Conservation (phyloP, 129 eudicot genomes). For the Erigeron canadensis region DNA sequence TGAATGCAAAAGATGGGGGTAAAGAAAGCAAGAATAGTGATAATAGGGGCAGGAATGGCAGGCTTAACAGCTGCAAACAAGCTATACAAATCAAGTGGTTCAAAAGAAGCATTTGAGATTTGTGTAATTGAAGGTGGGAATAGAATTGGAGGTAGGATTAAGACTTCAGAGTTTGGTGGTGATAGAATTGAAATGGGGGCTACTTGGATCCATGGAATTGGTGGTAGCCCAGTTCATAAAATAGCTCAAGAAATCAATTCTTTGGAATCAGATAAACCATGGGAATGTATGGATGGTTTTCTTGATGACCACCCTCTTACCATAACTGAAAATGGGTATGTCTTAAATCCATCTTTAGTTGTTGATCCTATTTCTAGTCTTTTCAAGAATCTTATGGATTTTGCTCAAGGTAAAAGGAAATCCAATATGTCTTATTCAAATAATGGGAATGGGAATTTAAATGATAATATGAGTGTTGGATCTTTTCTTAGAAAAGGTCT, state of each 20-base stretch:
- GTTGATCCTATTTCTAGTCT: slow-evolving; percentile 56
- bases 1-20: slow-evolving; percentile 48
- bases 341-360: slow-evolving; percentile 48
- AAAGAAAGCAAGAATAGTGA: slow-evolving; percentile 75
- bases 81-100: slow-evolving; percentile 50
- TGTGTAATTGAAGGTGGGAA: slow-evolving; percentile 78
- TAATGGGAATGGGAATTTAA: slow-evolving; percentile 17
- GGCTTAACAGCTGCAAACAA: slow-evolving; percentile 86
- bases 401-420: slow-evolving; percentile 50
- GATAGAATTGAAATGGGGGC: slow-evolving; percentile 89
- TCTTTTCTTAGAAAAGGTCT: slow-evolving; percentile 60
- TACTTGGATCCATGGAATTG: slow-evolving; percentile 96
- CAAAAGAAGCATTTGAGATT: slow-evolving; percentile 53
- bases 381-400: slow-evolving; percentile 59
- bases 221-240: slow-evolving; percentile 71
- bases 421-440: slow-evolving; percentile 8
- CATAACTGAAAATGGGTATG: slow-evolving; percentile 64
- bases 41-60: slow-evolving; percentile 92
- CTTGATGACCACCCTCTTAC: slow-evolving; percentile 59
- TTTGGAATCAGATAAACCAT: slow-evolving; percentile 60
- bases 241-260: slow-evolving; percentile 65
- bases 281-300: slow-evolving; percentile 91
- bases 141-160: slow-evolving; percentile 86
- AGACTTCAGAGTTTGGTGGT: slow-evolving; percentile 78
- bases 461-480: slow-evolving; percentile 48